phyloP scores from a whole-genome alignment of 1,284 basidiomycete genomes.

The Moniliophthora roreri region DNA sequence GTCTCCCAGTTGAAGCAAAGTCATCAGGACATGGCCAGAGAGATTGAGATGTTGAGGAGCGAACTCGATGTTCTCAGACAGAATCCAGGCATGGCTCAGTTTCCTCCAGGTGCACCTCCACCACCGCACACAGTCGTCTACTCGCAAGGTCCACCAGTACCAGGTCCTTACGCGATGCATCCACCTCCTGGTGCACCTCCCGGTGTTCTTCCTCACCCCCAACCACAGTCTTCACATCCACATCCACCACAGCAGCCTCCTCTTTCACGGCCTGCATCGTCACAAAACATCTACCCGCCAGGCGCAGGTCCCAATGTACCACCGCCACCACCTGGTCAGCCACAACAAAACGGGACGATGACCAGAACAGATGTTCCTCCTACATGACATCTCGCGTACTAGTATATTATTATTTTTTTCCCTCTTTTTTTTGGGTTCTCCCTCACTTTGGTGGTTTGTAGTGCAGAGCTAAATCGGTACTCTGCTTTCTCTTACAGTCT shows the following conservation, averaged over 20 bases:
- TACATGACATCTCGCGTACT: too few species aligned
- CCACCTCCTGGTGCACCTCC: constrained; percentile 40
- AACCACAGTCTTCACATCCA: constrained; percentile 38
- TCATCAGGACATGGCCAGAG: constrained; percentile 73
- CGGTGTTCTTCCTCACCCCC: constrained; percentile 41
- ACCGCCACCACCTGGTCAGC: constrained; percentile 17
- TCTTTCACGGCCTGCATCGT: constrained; percentile 41
- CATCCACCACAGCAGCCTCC: constrained; percentile 22
- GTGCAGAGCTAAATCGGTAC: not conserved
- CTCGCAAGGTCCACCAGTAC: constrained; percentile 41
- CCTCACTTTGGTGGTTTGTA: constrained; percentile 8
- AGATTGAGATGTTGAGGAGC: constrained; percentile 75
- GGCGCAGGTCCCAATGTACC: constrained; percentile 26
- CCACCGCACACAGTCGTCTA: constrained; percentile 55
- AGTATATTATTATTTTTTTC: constrained; percentile 21
- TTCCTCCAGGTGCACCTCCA: constrained; percentile 42
- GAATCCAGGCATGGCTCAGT: constrained; percentile 48
- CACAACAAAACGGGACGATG: constrained; percentile 33
- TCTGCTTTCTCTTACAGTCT: too few species aligned
- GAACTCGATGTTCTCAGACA: constrained; percentile 70
- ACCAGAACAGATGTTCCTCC: constrained; percentile 29
- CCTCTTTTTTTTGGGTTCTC: constrained; percentile 5
- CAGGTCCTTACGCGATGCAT: constrained; percentile 39
- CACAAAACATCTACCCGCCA: constrained; percentile 50
- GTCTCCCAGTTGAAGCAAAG: constrained; percentile 74